Base-by-base conservation (phyloP, 139 green algal species). In the Auxenochlorella protothecoides region DNA sequence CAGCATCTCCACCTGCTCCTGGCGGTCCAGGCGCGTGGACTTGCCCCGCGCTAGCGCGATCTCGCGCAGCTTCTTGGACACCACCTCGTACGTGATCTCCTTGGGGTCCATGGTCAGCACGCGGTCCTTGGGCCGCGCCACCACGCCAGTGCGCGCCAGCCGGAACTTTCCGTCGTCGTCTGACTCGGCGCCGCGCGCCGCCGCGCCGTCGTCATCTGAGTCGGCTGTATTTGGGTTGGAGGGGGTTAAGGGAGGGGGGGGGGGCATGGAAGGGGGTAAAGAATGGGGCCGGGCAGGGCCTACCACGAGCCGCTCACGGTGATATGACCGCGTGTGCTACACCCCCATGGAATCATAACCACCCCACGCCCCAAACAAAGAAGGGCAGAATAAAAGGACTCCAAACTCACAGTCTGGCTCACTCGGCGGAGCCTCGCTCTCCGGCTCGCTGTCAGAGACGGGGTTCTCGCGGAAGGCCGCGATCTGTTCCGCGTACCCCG, bases 61-160 rank as follows among this genome's bases (percentile, higher is more conserved):
- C 80, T 98, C 95, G 15, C 81, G 77, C 65, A 97, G 84, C 89
- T 98, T 98, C 59, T 90, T 83, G 55, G 82, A 79, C 12, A 99
- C 92, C 90, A 98, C 93, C 71, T 96, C 92, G 65, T 92, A 97
- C n/a, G 92, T 95, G 77, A 98, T 96, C 63, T 98, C 87, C 74
- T 88, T 88, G 54, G 86, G 88, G 63, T 97, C 87, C 83, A 94
- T 93, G 14, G 85, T 88, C 66, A 94, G 78, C 14, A 95, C 77
- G 78, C 92, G 91, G 83, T 96, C 90, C 82, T 95, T 92, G 73
- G 71, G 71, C 3, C 71, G 66, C n/a, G 68, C 70, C 54, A 54
- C 74, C 51, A 82, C 77, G 6, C 77, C 77, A 8, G 68, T 81
- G 55, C 72, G 73, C n/a, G 83, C 79, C 62, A 63, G 60, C 14